Base-by-base conservation (phyloP, 495 filamentous ascomycete genomes). In the Talaromyces adpressus region DNA sequence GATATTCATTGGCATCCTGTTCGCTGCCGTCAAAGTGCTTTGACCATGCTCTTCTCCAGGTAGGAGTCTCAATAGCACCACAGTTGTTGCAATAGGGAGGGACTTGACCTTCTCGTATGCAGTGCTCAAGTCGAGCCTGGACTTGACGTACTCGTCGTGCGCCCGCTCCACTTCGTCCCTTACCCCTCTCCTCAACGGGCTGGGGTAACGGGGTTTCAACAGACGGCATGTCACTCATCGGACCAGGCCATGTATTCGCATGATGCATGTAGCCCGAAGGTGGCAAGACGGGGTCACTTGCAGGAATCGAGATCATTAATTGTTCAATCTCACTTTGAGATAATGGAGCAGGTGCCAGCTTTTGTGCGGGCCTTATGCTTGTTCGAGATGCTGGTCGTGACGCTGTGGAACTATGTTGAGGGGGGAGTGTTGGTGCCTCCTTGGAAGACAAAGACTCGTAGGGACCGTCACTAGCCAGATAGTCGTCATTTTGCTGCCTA, bases 11-110 rank as follows among this genome's bases (percentile, higher is more conserved):
- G 61, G 89, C 80, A 66, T 87, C 80, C 9, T 80, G 73, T 11
- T 89, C 87, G 29, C 75, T 77, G 0, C 90, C 90, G 16, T 75
- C 69, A 23, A 86, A 76, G 6, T 88, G 80, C 68, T 90, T 90
- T 9, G 84, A 82, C 83, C 88, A 96, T 2, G 92, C 89, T 64
- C 93, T 94, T 36, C 94, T 84, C 94, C 94, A 98, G 0, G 92
- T 96, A 0, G 93, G 90, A 1, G 94, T 98, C 69, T 96, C 90
- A 63, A 98, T 94, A 16, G 90, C 89, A 6, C 94, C 94, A 68
- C 94, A 98, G 70, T 98, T 94, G 61, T 85, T 84, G 71, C 94
- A 98, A 67, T 85, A 97, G 4, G 87, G 86, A 0, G 94, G 94
- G 72, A 89, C 84, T 63, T 91, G 79, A 2, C 93, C 93, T 59